Evolutionary conservation across 805 yeast species (phyloP).

Genomic region (Danielozyma ontarioensis): DNA sequence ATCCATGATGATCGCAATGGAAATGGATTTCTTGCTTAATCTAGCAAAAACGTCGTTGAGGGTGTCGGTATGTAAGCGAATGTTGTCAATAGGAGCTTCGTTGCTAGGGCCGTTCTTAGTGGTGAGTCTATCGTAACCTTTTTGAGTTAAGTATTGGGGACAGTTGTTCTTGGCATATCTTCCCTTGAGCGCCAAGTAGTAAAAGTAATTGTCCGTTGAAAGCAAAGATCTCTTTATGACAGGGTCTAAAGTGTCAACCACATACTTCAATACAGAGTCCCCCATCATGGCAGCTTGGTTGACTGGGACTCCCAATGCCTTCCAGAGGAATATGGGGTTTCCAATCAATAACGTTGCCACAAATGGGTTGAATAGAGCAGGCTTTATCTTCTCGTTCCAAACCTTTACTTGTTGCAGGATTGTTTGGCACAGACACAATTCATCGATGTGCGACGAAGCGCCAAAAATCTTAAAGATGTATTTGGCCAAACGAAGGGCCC

Average conservation of each 20-base stretch:
- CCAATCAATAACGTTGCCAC: constrained; percentile 66
- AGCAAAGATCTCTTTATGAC: constrained; percentile 57
- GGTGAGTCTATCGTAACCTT: constrained; percentile 49
- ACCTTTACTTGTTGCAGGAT: constrained; percentile 58
- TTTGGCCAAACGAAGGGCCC: constrained; percentile 73
- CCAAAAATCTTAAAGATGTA: constrained; percentile 57
- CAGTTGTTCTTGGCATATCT: constrained; percentile 58
- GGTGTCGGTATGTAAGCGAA: constrained; percentile 76
- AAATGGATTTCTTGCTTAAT: constrained; percentile 54
- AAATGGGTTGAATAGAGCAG: constrained; percentile 65
- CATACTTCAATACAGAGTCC: constrained; percentile 61
- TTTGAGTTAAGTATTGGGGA: constrained; percentile 66
- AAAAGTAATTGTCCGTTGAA: constrained; percentile 72
- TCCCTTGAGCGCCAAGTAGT: constrained; percentile 64
- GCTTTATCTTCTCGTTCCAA: constrained; percentile 61
- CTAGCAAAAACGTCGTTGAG: constrained; percentile 71
- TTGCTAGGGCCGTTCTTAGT: constrained; percentile 24
- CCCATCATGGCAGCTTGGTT: constrained; percentile 83
- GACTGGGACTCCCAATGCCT: constrained; percentile 83
- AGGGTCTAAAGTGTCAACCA: constrained; percentile 77
- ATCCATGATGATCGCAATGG: constrained; percentile 82
- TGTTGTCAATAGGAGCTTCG: constrained; percentile 55
- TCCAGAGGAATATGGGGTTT: constrained; percentile 85
- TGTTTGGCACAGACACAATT: constrained; percentile 52
- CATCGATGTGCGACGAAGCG: constrained; percentile 43